These are phyloP conservation scores for Phytophthora quininea DNA, from an alignment of 352 stramenopile species.

Conservation along the genomic window DNA sequence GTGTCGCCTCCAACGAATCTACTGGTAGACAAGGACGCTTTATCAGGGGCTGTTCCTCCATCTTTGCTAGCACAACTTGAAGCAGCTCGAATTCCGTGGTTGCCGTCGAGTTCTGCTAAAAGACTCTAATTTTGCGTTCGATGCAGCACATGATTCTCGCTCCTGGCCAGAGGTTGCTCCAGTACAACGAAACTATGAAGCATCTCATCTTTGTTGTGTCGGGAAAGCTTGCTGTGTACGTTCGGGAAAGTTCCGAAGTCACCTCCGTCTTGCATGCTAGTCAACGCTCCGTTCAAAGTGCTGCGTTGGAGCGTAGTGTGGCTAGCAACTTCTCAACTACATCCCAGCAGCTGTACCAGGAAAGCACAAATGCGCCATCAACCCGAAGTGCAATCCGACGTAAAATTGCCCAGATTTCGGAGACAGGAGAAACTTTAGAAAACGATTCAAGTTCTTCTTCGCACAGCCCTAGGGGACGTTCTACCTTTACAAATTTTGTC, in stretches of 20 bases:
- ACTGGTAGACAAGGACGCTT: neutral
- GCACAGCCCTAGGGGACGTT: conserved; percentile 24
- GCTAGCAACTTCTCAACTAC: conserved; percentile 76
- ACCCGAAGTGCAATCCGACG: conserved; percentile 24
- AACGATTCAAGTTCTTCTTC: conserved; percentile 2
- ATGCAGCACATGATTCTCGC: conserved; percentile 35
- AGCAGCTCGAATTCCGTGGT: conserved; percentile 32
- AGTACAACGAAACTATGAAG: conserved; percentile 43
- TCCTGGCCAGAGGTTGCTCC: conserved; percentile 50
- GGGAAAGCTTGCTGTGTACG: conserved; percentile 47
- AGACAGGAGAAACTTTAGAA: conserved; percentile 15
- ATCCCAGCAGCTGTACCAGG: conserved; percentile 59
- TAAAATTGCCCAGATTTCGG: conserved; percentile 30
- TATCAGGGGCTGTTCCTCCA: conserved; percentile 13
- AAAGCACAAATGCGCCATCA: conserved; percentile 4
- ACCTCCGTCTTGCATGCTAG: conserved; percentile 51
- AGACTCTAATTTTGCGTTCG: conserved; percentile 42
- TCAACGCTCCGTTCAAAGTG: conserved; percentile 59
- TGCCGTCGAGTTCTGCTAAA: conserved; percentile 37
- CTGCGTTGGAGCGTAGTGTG: conserved; percentile 61
- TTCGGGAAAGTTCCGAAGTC: conserved; percentile 47
- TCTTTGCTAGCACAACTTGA: conserved; percentile 41
- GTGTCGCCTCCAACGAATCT: neutral
- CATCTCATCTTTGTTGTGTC: conserved; percentile 58
- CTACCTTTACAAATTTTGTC: conserved; percentile 63